These are phyloP conservation scores for Artemisia tridentata DNA, from an alignment of 129 eudicot species.

Conservation along the genomic window DNA sequence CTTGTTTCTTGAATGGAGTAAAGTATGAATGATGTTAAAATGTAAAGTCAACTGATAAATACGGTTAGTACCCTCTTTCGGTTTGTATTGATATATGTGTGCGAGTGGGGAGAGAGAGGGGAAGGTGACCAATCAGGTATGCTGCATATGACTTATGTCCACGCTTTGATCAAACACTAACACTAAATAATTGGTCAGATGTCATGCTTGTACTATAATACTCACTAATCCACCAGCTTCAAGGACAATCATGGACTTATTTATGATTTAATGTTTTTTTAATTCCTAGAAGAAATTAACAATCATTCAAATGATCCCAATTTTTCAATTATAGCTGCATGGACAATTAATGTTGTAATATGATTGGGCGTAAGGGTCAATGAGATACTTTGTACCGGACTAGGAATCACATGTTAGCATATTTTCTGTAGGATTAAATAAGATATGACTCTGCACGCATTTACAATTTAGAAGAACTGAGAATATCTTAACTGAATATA, in stretches of 20 bases:
- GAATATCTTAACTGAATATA: background rate
- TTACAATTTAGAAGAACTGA: background rate
- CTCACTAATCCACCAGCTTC: constrained; percentile 31
- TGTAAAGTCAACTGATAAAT: constrained; percentile 33
- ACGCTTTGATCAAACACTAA: constrained; percentile 29
- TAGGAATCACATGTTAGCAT: constrained; percentile 15
- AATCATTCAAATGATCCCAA: constrained; percentile 26
- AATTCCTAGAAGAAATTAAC: background rate
- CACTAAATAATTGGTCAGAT: constrained; percentile 23
- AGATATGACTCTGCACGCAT: background rate
- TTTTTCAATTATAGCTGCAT: constrained; percentile 5
- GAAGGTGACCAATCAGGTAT: constrained; percentile 30
- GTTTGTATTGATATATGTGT: constrained; percentile 25
- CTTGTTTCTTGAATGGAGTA: constrained; percentile 15
- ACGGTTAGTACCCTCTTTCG: constrained; percentile 17
- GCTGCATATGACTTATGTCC: constrained; percentile 30
- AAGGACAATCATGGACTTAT: constrained; percentile 32
- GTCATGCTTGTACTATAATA: constrained; percentile 29
- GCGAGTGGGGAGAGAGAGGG: constrained; percentile 15
- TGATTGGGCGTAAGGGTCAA: constrained; percentile 35
- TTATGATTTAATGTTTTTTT: background rate
- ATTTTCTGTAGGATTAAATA: background rate
- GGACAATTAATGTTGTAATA: constrained; percentile 11
- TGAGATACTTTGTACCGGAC: background rate
- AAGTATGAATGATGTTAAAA: constrained; percentile 22